These are phyloP conservation scores for Oxytropis ochrocephala DNA, from an alignment of 306 rosid genomes.

Conservation along the genomic window DNA sequence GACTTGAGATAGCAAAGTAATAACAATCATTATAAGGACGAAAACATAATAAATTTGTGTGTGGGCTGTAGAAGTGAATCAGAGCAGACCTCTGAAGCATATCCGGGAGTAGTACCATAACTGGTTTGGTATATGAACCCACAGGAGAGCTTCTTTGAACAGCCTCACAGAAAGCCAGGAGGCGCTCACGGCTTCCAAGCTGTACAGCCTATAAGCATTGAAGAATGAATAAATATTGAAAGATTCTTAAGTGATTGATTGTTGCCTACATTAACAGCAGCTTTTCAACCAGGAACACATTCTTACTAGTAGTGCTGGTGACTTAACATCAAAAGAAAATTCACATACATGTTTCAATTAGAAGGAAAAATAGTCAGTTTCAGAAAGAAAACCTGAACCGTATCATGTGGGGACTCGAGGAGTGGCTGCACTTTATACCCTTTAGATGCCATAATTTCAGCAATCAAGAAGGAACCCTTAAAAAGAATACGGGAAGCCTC, in stretches of 20 bases:
- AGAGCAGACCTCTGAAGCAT: conserved; percentile 83
- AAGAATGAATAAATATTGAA: background rate
- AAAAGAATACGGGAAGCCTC: conserved; percentile 15
- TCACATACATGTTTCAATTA: conserved; percentile 8
- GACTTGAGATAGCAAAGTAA: background rate
- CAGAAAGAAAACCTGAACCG: conserved; percentile 61
- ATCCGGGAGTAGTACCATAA: conserved; percentile 79
- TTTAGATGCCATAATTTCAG: conserved; percentile 79
- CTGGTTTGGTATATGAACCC: conserved; percentile 73
- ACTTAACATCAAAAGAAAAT: background rate
- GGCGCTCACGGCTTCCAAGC: conserved; percentile 70
- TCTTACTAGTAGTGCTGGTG: background rate
- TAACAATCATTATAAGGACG: background rate
- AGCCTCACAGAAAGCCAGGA: conserved; percentile 82
- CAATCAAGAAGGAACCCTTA: conserved; percentile 73
- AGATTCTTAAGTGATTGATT: background rate
- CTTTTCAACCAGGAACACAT: background rate
- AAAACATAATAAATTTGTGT: background rate
- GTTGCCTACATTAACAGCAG: background rate
- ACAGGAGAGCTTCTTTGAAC: conserved; percentile 93
- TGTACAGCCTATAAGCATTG: conserved; percentile 60
- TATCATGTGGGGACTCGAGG: conserved; percentile 59
- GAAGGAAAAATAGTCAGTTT: background rate
- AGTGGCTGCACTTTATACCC: conserved; percentile 89
- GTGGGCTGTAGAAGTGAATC: background rate